Evolutionary conservation across 2,329 filamentous ascomycete species (phyloP), one percentile per base, ranked within the genome.

Genomic region (Setomelanomma holmii): DNA sequence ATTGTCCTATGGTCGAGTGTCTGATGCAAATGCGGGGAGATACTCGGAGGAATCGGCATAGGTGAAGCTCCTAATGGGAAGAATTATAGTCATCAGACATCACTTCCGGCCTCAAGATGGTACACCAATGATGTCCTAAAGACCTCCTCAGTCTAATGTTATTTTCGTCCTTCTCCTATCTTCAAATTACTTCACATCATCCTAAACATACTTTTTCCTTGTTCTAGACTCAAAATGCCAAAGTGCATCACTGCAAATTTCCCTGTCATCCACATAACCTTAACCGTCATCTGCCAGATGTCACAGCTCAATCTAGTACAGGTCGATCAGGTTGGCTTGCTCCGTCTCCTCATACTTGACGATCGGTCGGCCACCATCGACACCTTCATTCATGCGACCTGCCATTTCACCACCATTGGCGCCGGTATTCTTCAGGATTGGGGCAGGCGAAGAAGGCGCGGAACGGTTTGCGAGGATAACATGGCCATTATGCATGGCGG

Each of bases 321-420:
- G 51, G 44, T 63, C 60, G 19, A 63, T 63, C 41, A 63, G 41
- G 34, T 61, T 45, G 5, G 17, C 33, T 16, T 46, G 39, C 27
- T 45, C 49, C 22, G 23, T 23, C 16, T 53, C 33, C 14, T 50
- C 54, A 5, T 51, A 53, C 35, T 45, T 45, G 8, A 44, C 11
- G 10, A 42, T 24, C 0, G 23, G 27, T 3, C 38, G 49, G 12
- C 41, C 49, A 2, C 33, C 39, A 14, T 60, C 45, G 8, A 51
- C 24, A 35, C 35, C 43, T n/a, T 45, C 46, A 12, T 11, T 34
- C 7, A 27, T 30, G 10, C 7, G 17, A 27, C 40, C 35, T 21
- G 10, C 3, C n/a, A 6, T 12, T 19, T 21, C 17, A 21, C 20
- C 33, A 8, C 41, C 30, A 38, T 8, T 41, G n/a, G 12, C 12